These are phyloP conservation scores for Fraxinus paxiana DNA, from an alignment of 305 asterid species.

Conservation along the genomic window DNA sequence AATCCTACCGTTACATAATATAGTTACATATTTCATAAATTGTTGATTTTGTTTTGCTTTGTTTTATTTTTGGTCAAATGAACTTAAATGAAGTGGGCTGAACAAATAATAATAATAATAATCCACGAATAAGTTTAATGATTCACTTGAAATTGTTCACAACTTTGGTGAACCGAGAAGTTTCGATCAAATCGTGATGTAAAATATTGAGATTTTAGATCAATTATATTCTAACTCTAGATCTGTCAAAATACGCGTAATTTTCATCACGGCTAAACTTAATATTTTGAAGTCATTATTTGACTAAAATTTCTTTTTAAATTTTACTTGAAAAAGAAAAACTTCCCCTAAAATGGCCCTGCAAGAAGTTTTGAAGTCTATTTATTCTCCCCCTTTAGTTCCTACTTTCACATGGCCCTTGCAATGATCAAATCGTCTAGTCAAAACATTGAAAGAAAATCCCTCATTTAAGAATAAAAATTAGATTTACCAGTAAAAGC, in stretches of 20 bases:
- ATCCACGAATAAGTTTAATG: neutral
- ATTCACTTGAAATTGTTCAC: neutral
- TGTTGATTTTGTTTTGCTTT: neutral
- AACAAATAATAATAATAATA: neutral
- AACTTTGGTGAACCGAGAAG: neutral
- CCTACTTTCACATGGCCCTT: constrained; percentile 25
- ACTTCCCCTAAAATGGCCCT: neutral
- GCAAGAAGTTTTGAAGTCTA: neutral
- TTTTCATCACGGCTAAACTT: neutral
- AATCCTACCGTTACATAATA: neutral
- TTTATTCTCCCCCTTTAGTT: neutral
- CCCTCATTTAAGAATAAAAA: neutral
- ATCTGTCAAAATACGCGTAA: neutral
- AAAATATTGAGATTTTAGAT: neutral
- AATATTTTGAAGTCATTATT: neutral
- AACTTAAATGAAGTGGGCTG: neutral
- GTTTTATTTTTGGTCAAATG: neutral
- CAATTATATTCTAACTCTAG: neutral
- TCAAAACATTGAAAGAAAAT: neutral
- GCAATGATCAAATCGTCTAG: neutral
- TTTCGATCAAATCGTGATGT: neutral
- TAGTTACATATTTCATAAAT: neutral
- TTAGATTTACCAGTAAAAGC: neutral
- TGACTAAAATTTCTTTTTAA: neutral
- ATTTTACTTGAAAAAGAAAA: constrained; percentile 18